These are phyloP conservation scores for Globisporangium splendens DNA, from an alignment of 352 stramenopile species.

Conservation along the genomic window DNA sequence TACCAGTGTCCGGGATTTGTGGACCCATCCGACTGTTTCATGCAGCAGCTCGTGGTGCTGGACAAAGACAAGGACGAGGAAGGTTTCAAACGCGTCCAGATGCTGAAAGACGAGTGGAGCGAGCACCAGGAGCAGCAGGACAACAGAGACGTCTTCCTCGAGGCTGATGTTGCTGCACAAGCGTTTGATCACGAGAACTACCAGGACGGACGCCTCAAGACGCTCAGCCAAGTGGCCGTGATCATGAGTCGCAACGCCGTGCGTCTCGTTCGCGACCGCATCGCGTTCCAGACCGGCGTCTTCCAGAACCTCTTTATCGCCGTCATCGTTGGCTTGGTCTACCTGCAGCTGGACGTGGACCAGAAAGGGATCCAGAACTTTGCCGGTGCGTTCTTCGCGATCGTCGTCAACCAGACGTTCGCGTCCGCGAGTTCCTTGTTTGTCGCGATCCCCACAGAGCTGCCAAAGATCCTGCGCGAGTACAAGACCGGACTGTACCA, in stretches of 20 bases:
- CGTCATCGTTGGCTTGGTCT: slow-evolving; percentile 41
- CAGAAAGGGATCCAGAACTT: slow-evolving; percentile 45
- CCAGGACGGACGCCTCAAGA: too few relatives aligned
- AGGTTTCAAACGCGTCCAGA: too few relatives aligned
- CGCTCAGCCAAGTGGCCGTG: too few relatives aligned
- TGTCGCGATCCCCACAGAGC: slow-evolving; percentile 20
- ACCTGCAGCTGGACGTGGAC: slow-evolving; percentile 33
- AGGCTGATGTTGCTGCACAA: too few relatives aligned
- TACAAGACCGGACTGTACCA: slow-evolving; percentile 38
- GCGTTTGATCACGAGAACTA: too few relatives aligned
- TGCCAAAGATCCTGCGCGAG: slow-evolving; percentile 34
- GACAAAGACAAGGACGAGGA: too few relatives aligned
- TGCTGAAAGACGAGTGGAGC: too few relatives aligned
- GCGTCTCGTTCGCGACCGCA: slow-evolving; percentile 27
- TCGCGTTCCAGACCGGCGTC: slow-evolving; percentile 23
- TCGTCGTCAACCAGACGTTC: slow-evolving; percentile 41
- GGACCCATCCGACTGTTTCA: too few relatives aligned
- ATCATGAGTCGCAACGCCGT: slow-evolving; percentile 20
- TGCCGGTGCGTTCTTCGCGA: slow-evolving; percentile 36
- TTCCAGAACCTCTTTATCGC: slow-evolving; percentile 34
- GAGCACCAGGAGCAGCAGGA: too few relatives aligned
- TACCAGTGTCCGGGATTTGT: too few relatives aligned
- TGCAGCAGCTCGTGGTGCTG: too few relatives aligned
- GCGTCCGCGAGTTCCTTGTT: slow-evolving; percentile 18
- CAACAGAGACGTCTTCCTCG: too few relatives aligned